Evolutionary conservation across 768 basidiomycete genomes (phyloP).

Genomic region (Piloderma croceum): DNA sequence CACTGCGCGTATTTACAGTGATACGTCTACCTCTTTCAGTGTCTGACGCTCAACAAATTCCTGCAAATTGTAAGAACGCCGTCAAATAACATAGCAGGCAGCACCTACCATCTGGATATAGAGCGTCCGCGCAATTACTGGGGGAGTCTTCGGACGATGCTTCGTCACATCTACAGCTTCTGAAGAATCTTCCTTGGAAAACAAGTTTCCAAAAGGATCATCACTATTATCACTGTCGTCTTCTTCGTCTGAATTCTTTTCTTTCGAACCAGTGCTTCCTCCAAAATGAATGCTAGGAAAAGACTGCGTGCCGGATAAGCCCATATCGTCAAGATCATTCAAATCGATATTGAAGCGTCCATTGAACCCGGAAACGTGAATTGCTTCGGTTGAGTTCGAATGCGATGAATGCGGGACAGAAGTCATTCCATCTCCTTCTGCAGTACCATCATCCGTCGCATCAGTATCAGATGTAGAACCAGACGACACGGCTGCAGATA

Average conservation of each 20-base stretch:
- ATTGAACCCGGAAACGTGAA: conserved; percentile 30
- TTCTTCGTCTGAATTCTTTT: conserved; percentile 21
- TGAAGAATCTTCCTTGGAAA: no score
- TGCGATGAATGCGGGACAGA: conserved; percentile 44
- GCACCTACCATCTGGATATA: conserved; percentile 88
- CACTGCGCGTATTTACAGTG: background rate
- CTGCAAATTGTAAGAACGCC: conserved; percentile 32
- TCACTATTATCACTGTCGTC: conserved; percentile 16
- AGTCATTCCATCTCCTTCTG: conserved; percentile 33
- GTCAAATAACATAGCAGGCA: background rate
- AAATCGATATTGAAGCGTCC: conserved; percentile 61
- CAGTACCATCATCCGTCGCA: conserved; percentile 36
- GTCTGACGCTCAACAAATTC: conserved; percentile 92
- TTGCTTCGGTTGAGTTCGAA: conserved; percentile 24
- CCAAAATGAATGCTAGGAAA: conserved; percentile 74
- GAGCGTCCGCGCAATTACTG: conserved; percentile 44
- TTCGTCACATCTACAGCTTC: background rate
- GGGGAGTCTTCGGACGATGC: conserved; percentile 3
- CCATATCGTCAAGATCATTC: conserved; percentile 55
- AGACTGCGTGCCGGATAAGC: conserved; percentile 49
- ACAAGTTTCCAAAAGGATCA: conserved; percentile 18
- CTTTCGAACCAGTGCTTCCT: background rate
- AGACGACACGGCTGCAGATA: conserved; percentile 43
- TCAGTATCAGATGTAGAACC: conserved; percentile 36
- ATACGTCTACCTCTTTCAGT: conserved; percentile 60